Percentiles rank a stretch among this genome's conserved stretches.
Conservation (phyloP, 805 yeast species). For the Cyberlindnera subsufficiens region DNA sequence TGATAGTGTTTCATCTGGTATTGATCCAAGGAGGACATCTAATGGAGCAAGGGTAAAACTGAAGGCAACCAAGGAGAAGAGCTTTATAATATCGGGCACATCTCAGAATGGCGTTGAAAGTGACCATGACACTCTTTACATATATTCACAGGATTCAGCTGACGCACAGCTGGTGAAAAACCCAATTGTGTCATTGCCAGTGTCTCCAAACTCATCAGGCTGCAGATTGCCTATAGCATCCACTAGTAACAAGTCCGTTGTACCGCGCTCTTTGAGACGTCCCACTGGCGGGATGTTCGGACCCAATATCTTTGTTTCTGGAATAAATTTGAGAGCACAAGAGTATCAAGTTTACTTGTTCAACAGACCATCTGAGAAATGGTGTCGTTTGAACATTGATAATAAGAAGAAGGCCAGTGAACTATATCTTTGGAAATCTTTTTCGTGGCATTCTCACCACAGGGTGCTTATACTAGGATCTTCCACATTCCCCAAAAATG, state of each 20-base stretch:
- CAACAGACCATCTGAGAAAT: constrained; percentile 49
- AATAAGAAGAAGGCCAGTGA: constrained; percentile 35
- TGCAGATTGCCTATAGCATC: constrained; percentile 23
- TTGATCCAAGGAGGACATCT: constrained; percentile 9
- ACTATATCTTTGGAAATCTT: constrained; percentile 62
- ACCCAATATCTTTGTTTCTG: constrained; percentile 55
- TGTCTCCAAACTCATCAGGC: constrained; percentile 27
- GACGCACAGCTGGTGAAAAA: constrained; percentile 7
- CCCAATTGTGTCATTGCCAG: constrained; percentile 30
- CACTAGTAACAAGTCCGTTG: constrained; percentile 20
- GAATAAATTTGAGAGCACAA: constrained; percentile 42
- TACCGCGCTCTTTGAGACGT: constrained; percentile 43
- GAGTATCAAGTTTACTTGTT: constrained; percentile 42
- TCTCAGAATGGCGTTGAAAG: constrained; percentile 4
- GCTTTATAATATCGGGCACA: constrained; percentile 16
- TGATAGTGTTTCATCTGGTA: constrained; percentile 1
- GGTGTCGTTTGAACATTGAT: constrained; percentile 57
- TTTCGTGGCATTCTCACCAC: constrained; percentile 76
- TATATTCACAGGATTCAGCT: constrained; percentile 12
- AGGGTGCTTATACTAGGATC: constrained; percentile 58
- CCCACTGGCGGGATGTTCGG: constrained; percentile 66
- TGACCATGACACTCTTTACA: constrained; percentile 15
- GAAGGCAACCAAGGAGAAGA: constrained; percentile 12
- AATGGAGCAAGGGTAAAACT: constrained; percentile 9
- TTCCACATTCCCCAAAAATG: constrained; percentile 15